phyloP scores from a whole-genome alignment of 139 green algal genomes.

The Volvox reticuliferus region DNA sequence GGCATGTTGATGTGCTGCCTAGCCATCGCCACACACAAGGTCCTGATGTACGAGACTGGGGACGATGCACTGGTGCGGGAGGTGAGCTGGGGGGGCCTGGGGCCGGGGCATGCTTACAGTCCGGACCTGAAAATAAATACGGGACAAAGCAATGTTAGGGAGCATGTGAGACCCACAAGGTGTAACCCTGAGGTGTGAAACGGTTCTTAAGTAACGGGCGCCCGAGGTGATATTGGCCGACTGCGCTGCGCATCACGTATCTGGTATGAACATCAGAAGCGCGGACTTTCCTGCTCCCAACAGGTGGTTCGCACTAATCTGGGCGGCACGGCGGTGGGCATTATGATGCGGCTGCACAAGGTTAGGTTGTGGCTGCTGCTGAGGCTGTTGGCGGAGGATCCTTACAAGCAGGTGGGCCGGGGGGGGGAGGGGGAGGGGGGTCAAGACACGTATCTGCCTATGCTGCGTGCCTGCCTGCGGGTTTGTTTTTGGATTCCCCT shows the following conservation, averaged over 20 bases:
- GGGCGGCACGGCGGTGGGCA: constrained; percentile 48
- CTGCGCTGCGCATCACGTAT: no score
- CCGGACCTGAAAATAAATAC: no score
- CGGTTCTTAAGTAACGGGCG: no score
- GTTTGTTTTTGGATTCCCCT: no score
- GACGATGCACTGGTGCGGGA: constrained; percentile 49
- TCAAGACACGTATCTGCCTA: no score
- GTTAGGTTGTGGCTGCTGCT: constrained; percentile 55
- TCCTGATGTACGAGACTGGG: constrained; percentile 55
- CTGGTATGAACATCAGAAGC: no score
- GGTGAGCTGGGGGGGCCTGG: neutral
- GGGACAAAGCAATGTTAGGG: no score
- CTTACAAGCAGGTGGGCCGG: constrained; percentile 47
- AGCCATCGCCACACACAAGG: constrained; percentile 53
- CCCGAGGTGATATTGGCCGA: no score
- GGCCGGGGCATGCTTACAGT: no score
- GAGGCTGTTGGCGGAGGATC: constrained; percentile 51
- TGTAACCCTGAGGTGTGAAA: no score
- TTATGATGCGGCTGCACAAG: constrained; percentile 57
- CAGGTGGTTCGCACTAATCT: constrained; percentile 64
- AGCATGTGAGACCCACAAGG: no score
- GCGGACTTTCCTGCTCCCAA: neutral
- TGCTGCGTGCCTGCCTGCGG: no score
- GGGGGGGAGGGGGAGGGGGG: neutral
- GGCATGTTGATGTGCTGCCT: constrained; percentile 59